phyloP scores from a whole-genome alignment of 371 early-diverging fungal genomes.

The Mortierella sp. region DNA sequence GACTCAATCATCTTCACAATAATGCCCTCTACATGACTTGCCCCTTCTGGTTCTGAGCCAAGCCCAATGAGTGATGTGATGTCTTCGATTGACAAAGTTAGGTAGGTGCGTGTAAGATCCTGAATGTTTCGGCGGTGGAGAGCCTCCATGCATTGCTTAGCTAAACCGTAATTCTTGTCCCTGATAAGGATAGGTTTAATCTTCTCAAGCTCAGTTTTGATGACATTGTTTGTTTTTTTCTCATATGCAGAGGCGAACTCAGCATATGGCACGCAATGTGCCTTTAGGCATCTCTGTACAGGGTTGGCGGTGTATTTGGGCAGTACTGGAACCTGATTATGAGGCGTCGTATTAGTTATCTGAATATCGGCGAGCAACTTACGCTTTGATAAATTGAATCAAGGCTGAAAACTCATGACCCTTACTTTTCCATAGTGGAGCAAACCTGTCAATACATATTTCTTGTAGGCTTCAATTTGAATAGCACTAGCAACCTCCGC shows the following conservation, averaged over 20 bases:
- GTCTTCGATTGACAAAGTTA: slow-evolving; percentile 79
- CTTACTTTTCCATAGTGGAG: slow-evolving; percentile 67
- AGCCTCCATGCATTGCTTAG: slow-evolving; percentile 73
- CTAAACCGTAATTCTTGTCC: slow-evolving; percentile 79
- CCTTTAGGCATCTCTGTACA: slow-evolving; percentile 65
- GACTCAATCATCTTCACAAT: slow-evolving; percentile 63
- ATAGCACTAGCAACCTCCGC: slow-evolving; percentile 76
- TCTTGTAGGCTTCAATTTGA: slow-evolving; percentile 84
- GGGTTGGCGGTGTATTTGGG: slow-evolving; percentile 73
- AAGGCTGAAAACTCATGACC: neutral
- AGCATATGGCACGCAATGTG: slow-evolving; percentile 62
- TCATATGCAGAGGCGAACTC: slow-evolving; percentile 74
- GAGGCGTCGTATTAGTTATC: neutral
- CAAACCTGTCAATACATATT: slow-evolving; percentile 73
- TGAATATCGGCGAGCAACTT: neutral
- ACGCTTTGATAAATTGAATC: neutral
- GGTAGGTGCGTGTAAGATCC: slow-evolving; percentile 80
- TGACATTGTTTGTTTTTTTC: slow-evolving; percentile 44
- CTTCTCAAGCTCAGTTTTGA: slow-evolving; percentile 28
- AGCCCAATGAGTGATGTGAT: slow-evolving; percentile 71
- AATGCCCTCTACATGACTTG: slow-evolving; percentile 37
- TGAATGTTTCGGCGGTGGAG: slow-evolving; percentile 73
- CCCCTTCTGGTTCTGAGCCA: slow-evolving; percentile 33
- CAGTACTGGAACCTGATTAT: slow-evolving; percentile 56
- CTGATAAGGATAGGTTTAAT: slow-evolving; percentile 46